phyloP scores from a whole-genome alignment of 352 stramenopile genomes.

The Globisporangium uncinulatum region DNA sequence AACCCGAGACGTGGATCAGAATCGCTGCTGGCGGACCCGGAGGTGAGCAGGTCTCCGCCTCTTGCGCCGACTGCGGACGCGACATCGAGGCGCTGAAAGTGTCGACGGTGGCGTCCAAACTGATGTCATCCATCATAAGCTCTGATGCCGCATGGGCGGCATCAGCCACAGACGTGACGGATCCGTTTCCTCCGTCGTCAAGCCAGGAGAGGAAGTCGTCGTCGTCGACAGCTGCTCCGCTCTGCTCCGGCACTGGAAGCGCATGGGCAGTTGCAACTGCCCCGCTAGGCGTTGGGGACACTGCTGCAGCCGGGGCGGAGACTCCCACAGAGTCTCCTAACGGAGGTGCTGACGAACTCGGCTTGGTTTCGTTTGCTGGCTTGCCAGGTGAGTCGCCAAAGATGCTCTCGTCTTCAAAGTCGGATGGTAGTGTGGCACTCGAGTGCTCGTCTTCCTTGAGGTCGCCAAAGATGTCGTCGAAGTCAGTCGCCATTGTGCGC shows the following conservation, averaged over 20 bases:
- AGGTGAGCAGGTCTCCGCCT: neutral
- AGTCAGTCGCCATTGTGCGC: constrained; percentile 35
- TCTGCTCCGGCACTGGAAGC: constrained; percentile 21
- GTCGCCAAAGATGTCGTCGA: constrained; percentile 82
- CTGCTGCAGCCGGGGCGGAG: neutral
- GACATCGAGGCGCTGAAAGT: neutral
- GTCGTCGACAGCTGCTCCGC: constrained; percentile 21
- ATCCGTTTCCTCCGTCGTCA: constrained; percentile 30
- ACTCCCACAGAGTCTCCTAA: neutral
- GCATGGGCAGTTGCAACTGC: neutral
- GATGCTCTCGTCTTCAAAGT: constrained; percentile 51
- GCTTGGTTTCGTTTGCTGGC: constrained; percentile 1
- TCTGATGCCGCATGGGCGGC: neutral
- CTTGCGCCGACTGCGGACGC: neutral
- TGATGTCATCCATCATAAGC: constrained; percentile 14
- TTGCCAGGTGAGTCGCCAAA: constrained; percentile 25
- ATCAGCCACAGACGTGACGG: neutral
- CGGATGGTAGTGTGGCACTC: constrained; percentile 29
- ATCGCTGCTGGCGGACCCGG: constrained; percentile 11
- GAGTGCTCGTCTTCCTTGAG: constrained; percentile 54
- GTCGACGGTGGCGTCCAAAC: constrained; percentile 2
- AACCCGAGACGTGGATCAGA: constrained; percentile 3
- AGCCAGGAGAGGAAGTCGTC: constrained; percentile 83
- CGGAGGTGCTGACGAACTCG: neutral
- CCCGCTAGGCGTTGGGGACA: neutral